Evolutionary conservation across 2,329 filamentous ascomycete genomes (phyloP).

Genomic region (Myriosclerotinia duriaeana): DNA sequence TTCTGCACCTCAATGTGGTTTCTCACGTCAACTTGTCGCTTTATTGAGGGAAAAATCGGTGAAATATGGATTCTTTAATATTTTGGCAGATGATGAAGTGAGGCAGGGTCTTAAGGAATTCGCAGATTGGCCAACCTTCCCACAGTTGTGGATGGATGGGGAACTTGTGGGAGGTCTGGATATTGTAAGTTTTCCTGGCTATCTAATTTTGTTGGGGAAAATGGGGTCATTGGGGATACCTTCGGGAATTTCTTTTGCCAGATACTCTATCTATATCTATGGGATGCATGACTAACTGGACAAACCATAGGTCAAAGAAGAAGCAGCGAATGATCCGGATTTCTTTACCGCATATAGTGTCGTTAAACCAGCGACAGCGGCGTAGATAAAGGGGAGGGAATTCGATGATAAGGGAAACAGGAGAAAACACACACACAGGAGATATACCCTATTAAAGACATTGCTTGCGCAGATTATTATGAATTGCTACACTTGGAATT

Average conservation of each 20-base stretch:
- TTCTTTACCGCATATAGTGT: conserved; percentile 74
- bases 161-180: conserved; percentile 91
- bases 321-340: conserved; percentile 77
- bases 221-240: too few relatives aligned
- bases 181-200: conserved; percentile 67
- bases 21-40: conserved; percentile 83
- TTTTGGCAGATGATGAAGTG: conserved; percentile 94
- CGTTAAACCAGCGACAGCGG: conserved; percentile 22
- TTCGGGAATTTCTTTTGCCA: not conserved
- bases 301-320: conserved; percentile 76
- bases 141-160: conserved; percentile 88
- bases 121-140: conserved; percentile 98
- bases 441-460: conserved; percentile 22
- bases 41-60: conserved; percentile 86
- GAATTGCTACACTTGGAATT: not conserved
- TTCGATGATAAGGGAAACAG: not conserved
- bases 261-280: not conserved
- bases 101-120: conserved; percentile 94
- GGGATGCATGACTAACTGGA: conserved; percentile 20
- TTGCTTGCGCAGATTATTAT: conserved; percentile 4
- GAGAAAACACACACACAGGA: not conserved
- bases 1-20: conserved; percentile 83
- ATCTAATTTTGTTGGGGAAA: too few relatives aligned
- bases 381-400: conserved; percentile 1
- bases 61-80: conserved; percentile 99